phyloP scores from a whole-genome alignment of 306 rosid genomes.

The Castanea mollissima region DNA sequence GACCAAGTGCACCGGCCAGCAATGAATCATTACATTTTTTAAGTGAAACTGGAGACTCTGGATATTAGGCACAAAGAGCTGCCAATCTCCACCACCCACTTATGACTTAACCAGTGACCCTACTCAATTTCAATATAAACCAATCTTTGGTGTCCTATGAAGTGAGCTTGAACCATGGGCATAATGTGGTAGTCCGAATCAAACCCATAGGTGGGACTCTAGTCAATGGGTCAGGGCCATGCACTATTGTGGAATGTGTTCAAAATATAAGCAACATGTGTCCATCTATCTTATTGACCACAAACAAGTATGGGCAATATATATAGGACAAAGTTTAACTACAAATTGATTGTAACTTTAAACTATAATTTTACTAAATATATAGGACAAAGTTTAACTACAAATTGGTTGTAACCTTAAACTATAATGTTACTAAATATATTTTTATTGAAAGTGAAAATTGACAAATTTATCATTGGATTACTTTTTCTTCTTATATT shows the following conservation, averaged over 20 bases:
- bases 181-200: constrained; percentile 26
- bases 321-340: not conserved
- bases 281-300: constrained; percentile 8
- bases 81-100: constrained; percentile 24
- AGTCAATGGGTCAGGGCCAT: constrained; percentile 23
- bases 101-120: constrained; percentile 18
- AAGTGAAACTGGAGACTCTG: constrained; percentile 26
- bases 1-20: constrained; percentile 6
- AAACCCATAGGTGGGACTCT: constrained; percentile 29
- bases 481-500: too few relatives aligned
- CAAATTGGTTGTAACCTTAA: too few relatives aligned
- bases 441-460: too few relatives aligned
- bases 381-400: too few relatives aligned
- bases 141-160: constrained; percentile 27
- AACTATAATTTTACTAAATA: too few relatives aligned
- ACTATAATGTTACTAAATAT: too few relatives aligned
- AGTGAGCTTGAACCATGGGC: constrained; percentile 41
- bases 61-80: not conserved
- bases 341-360: too few relatives aligned
- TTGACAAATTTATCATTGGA: too few relatives aligned
- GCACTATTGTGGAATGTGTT: constrained; percentile 30
- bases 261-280: constrained; percentile 14
- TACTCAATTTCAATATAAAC: constrained; percentile 25
- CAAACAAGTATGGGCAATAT: not conserved
- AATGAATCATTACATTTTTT: constrained; percentile 21